Percentiles rank a stretch among this genome's conserved stretches.
phyloP scores from a whole-genome alignment of 1,284 basidiomycete genomes.

The Tilletiaria anomala region DNA sequence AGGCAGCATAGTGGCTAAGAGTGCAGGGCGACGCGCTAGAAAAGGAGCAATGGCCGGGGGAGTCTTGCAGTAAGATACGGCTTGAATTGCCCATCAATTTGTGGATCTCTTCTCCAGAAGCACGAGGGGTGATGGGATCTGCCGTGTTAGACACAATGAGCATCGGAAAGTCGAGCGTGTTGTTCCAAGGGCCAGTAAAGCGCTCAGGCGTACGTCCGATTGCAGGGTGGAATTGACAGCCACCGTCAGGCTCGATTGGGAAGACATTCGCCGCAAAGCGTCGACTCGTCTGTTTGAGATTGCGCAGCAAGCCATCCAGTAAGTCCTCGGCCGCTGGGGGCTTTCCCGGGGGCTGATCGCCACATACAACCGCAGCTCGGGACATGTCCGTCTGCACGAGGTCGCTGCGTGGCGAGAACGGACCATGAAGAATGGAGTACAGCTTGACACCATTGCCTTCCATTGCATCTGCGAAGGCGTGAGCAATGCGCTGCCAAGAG shows the following conservation, averaged over 20 bases:
- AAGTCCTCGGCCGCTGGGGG: neutral
- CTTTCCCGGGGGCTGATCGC: conserved; percentile 5
- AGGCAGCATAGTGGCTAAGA: neutral
- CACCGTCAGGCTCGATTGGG: conserved; percentile 1
- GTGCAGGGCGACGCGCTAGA: conserved; percentile 6
- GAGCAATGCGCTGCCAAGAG: conserved; percentile 12
- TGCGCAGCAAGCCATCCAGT: neutral
- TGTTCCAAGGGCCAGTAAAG: conserved; percentile 8
- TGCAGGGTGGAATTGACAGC: conserved; percentile 2
- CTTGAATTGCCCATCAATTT: conserved; percentile 8
- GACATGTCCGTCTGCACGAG: conserved; percentile 6
- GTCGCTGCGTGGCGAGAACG: neutral
- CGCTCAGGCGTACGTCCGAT: conserved; percentile 1
- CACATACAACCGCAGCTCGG: conserved; percentile 9
- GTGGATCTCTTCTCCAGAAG: conserved; percentile 7
- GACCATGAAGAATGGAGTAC: neutral
- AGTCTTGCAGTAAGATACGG: conserved; percentile 8
- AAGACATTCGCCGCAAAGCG: conserved; percentile 1
- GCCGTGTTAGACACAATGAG: conserved; percentile 12
- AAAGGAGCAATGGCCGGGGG: conserved; percentile 6
- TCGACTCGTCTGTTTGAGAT: neutral
- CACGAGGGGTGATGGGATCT: conserved; percentile 12
- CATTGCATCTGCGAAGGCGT: conserved; percentile 12
- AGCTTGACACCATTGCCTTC: conserved; percentile 23
- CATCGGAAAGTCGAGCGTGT: conserved; percentile 6